phyloP scores from a whole-genome alignment of 2,329 filamentous ascomycete genomes.

The Pseudocercospora vitis region DNA sequence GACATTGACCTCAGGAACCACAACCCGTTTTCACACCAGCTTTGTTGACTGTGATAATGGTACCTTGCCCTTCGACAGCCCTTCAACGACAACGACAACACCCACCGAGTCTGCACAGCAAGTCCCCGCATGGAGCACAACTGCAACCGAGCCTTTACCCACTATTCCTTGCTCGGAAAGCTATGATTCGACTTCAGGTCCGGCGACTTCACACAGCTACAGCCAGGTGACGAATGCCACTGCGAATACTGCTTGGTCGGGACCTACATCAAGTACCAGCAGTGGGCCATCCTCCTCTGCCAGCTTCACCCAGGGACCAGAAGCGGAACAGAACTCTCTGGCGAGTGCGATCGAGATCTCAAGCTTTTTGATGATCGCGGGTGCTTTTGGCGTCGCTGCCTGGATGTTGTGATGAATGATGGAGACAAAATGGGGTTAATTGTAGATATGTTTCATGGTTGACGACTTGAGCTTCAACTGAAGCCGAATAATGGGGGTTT shows the following conservation, averaged over 20 bases:
- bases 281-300: background rate
- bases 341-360: background rate
- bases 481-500: no score
- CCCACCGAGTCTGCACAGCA: background rate
- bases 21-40: background rate
- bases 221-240: background rate
- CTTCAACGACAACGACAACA: background rate
- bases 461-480: no score
- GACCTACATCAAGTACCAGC: background rate
- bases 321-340: background rate
- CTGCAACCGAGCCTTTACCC: background rate
- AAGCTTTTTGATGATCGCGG: background rate
- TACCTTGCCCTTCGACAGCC: background rate
- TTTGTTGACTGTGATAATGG: background rate
- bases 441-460: no score
- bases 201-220: background rate
- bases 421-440: no score
- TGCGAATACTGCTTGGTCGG: background rate
- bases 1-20: conserved; percentile 1
- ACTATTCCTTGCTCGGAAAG: background rate
- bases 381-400: background rate
- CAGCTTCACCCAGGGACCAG: background rate
- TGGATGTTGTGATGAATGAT: background rate
- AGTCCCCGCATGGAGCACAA: background rate
- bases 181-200: background rate